These are phyloP conservation scores for Corinectria fuckeliana DNA, from an alignment of 2,329 filamentous ascomycete genomes.

Conservation along the genomic window DNA sequence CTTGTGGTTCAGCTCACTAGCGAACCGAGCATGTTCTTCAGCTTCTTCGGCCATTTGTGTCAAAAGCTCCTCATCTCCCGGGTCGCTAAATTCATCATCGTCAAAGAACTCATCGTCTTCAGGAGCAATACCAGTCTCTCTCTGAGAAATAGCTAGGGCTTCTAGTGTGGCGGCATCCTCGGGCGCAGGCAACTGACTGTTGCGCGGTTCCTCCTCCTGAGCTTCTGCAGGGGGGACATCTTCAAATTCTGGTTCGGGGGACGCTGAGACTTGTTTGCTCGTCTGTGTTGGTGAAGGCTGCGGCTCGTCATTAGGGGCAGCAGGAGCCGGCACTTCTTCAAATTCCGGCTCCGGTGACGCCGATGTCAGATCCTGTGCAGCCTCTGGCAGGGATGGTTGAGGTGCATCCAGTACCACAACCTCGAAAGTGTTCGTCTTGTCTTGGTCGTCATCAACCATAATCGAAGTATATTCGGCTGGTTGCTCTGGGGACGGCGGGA, in stretches of 20 bases:
- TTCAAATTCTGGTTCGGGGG: conserved; percentile 47
- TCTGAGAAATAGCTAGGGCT: background rate
- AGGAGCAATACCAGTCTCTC: conserved; percentile 15
- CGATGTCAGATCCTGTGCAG: background rate
- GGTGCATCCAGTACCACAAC: background rate
- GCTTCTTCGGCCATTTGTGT: conserved; percentile 87
- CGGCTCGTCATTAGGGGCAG: background rate
- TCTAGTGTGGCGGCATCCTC: conserved; percentile 19
- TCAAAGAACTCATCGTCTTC: conserved; percentile 53
- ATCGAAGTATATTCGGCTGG: background rate
- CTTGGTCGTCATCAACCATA: conserved; percentile 19
- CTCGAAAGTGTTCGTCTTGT: background rate
- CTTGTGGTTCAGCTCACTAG: conserved; percentile 82
- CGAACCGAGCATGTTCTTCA: conserved; percentile 93
- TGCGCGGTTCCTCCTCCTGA: conserved; percentile 10
- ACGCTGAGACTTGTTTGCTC: conserved; percentile 41
- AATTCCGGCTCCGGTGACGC: background rate
- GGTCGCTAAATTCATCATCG: conserved; percentile 77
- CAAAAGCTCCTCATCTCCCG: conserved; percentile 90
- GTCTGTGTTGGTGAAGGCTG: conserved; percentile 32
- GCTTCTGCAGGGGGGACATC: conserved; percentile 40
- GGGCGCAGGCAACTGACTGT: conserved; percentile 23
- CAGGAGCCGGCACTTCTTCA: conserved; percentile 6
- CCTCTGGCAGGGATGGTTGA: background rate
- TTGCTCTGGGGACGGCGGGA: conserved; percentile 44